Evolutionary conservation across 148 eudicot species (phyloP).

Genomic region (Persicaria maculosa): DNA sequence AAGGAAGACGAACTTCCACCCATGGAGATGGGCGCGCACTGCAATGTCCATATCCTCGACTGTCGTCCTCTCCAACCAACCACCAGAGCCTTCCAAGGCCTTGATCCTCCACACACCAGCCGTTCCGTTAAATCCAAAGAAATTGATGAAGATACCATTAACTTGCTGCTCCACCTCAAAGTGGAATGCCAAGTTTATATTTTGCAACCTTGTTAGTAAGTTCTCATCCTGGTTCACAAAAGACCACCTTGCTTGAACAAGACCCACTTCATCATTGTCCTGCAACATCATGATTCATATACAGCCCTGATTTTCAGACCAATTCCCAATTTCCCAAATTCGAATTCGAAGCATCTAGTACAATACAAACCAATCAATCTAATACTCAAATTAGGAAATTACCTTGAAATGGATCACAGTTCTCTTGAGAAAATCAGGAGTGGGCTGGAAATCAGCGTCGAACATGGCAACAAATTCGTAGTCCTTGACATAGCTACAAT

Average conservation of each 20-base stretch:
- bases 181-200: slow-evolving; percentile 85
- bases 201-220: slow-evolving; percentile 74
- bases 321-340: neutral
- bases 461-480: slow-evolving; percentile 95
- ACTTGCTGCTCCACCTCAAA: slow-evolving; percentile 99
- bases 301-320: neutral
- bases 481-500: slow-evolving; percentile 81
- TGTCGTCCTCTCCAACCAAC: slow-evolving; percentile 97
- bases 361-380: neutral
- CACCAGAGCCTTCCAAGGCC: slow-evolving; percentile 91
- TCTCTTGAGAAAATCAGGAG: slow-evolving; percentile 60
- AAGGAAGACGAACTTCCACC: slow-evolving; percentile 93
- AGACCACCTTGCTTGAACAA: slow-evolving; percentile 98
- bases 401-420: slow-evolving; percentile 93
- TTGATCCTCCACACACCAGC: slow-evolving; percentile 99
- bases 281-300: slow-evolving; percentile 23
- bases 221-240: slow-evolving; percentile 96
- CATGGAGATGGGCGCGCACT: slow-evolving; percentile 92
- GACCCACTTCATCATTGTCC: slow-evolving; percentile 84
- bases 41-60: slow-evolving; percentile 99
- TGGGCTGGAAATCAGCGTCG: slow-evolving; percentile 96
- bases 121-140: slow-evolving; percentile 95
- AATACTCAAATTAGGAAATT: neutral
- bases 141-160: slow-evolving; percentile 82
- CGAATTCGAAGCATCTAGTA: neutral